Evolutionary conservation across 202 grass and related monocot species (phyloP), one percentile per base, ranked within the genome.

Genomic region (Schoenoplectus triqueter): DNA sequence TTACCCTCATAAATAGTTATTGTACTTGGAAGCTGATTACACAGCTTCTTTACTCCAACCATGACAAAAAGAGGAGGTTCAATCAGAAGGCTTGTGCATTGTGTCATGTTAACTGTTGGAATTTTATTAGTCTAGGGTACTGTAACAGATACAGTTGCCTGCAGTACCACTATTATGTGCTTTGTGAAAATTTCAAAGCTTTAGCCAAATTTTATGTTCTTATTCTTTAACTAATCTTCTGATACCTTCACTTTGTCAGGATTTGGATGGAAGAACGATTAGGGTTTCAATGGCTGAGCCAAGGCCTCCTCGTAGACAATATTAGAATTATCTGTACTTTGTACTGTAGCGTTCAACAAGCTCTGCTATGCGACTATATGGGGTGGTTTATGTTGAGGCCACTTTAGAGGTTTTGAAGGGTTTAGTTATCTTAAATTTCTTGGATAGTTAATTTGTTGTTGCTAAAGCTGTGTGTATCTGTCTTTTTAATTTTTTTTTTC

Each of bases 181-280:
- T 31, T 31, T 31, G 31, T 31, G 31, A 31, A 31, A 31, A 31
- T 31, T 31, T 31, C 31, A 31, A 31, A 31, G 31, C 31, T 31
- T 31, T 31, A 31, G 31, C 31, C 31, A 31, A 31, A 31, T 31
- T 31, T 31, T 31, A 31, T 31, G 9, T 11, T 56, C 56, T 15
- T 15, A 59, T 59, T 59, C 3, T 48, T 59, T 17, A 44, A 60
- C 51, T 78, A 2, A 60, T 60, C 74, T 78, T 39, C 10, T 15
- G 17, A 5, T 65, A 11, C 5, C 15, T 47, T 4, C 31, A 31
- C 31, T 71, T 77, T 87, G 31, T 19, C 80, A 99, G 96, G 93
- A 98, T 81, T 78, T 98, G 40, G 90, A 99, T 52, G 96, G 93
- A 86, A 92, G 93, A 81, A 81, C 89, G 18, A 99, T 99, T 65